A percentile compares a stretch with the other conserved stretches of the same genome.
These are phyloP conservation scores for Mycena galericulata DNA, from an alignment of 768 basidiomycete species.

Conservation along the genomic window DNA sequence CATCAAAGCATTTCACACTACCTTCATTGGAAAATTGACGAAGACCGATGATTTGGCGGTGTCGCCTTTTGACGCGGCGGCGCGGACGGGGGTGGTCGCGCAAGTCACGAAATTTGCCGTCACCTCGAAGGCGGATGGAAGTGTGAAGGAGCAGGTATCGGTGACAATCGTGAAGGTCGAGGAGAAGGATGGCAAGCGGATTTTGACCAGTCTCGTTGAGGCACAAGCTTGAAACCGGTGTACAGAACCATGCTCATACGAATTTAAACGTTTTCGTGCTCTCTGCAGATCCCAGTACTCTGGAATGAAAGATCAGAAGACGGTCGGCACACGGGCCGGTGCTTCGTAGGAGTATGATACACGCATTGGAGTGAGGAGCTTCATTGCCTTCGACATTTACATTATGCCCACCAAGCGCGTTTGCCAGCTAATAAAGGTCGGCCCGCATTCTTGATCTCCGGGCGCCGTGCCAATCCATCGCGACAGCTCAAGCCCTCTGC, in stretches of 20 bases:
- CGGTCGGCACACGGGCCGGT: constrained; percentile 16
- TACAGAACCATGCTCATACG: no score
- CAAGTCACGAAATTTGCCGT: constrained; percentile 11
- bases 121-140: constrained; percentile 12
- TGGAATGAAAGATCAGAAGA: constrained; percentile 5
- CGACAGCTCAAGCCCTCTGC: constrained; percentile 65
- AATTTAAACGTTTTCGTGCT: no score
- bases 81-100: constrained; percentile 17
- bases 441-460: background rate
- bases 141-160: background rate
- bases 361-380: no score
- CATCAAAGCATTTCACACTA: constrained; percentile 17
- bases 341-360: background rate
- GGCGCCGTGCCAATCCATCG: background rate
- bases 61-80: background rate
- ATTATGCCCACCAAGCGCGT: constrained; percentile 60
- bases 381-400: no score
- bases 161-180: constrained; percentile 18
- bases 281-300: no score
- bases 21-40: background rate
- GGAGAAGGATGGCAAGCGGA: constrained; percentile 19
- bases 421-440: constrained; percentile 80
- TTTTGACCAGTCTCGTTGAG: constrained; percentile 20
- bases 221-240: constrained; percentile 8
- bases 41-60: constrained; percentile 19